Evolutionary conservation across 495 filamentous ascomycete species (phyloP).

Genomic region (Aspergillus avenaceus): DNA sequence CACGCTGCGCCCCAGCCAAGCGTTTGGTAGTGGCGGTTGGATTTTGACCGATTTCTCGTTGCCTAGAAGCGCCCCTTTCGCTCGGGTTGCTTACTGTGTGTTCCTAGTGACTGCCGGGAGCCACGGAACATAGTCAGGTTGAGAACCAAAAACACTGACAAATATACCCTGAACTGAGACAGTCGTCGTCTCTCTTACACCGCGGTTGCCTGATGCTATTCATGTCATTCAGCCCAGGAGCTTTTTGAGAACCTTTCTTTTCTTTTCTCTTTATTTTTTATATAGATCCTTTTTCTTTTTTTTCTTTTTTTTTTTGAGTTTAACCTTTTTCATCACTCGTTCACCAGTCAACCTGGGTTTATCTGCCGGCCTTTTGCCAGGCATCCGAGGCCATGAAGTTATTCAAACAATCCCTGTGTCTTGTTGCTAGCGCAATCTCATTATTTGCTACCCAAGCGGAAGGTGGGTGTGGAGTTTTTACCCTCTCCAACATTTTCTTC

Average conservation of each 20-base stretch:
- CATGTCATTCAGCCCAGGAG: background rate
- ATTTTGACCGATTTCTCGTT: background rate
- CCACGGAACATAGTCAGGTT: too few species aligned
- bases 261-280: background rate
- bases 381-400: constrained; percentile 15
- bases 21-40: background rate
- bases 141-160: too few species aligned
- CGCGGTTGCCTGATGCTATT: background rate
- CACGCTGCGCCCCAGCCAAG: background rate
- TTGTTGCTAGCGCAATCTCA: constrained; percentile 18
- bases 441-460: constrained; percentile 10
- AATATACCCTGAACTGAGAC: background rate
- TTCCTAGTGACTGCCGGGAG: background rate
- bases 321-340: background rate
- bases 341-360: background rate
- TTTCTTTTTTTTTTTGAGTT: background rate
- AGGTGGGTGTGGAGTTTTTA: constrained; percentile 14
- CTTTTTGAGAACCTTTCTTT: background rate
- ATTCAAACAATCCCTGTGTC: constrained; percentile 10
- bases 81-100: background rate
- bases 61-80: background rate
- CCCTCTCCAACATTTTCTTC: background rate
- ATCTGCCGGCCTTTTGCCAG: constrained; percentile 4
- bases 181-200: background rate
- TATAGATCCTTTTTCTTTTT: background rate